Evolutionary conservation across 2,329 filamentous ascomycete genomes (phyloP), one percentile per base, ranked within the genome.

Genomic region (Bisporella sp.): DNA sequence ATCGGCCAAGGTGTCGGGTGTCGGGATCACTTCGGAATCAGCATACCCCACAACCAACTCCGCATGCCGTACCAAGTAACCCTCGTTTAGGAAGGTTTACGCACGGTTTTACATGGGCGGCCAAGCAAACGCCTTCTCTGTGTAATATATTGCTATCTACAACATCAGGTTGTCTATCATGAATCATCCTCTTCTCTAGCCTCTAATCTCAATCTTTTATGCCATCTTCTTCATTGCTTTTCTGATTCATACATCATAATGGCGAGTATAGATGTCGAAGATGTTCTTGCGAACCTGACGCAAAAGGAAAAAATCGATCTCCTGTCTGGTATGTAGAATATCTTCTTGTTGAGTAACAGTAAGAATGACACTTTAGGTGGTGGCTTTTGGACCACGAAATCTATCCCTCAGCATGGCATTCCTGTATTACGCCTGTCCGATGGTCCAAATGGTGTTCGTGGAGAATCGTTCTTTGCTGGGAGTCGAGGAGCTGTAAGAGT

Each of bases 261-360:
- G n/a, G 33, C 33, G 43, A 30, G 9, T 45, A 70, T 81, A 40
- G 69, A 80, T 48, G 75, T 80, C 6, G 76, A 79, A 48, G 71
- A 73, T 52, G 65, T 77, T 32, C 68, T 80, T 39, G 73, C 75
- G 58, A 77, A 78, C 68, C 73, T 80, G 48, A 73, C 71, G 8
- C 62, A 74, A 46, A 61, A 66, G 4, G 76, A 80, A 59, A 80
- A 80, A 62, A 70, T 76, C 45, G 73, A 76, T 42, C 67, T 80
- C 41, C 67, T 79, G 47, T 70, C 76, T 42, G 75, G 74, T 75
- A 32, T 31, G 6, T 12, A 11, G 4, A 31, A 6, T 13, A 45
- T 11, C 6, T 9, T 11, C 6, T 31, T 12, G 33, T 31, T 31
- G 6, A 45, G 21, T 21, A 21, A 2, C 21, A 21, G 21, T 21